phyloP scores from a whole-genome alignment of 139 green algal genomes.

The Auxenochlorella protothecoides region DNA sequence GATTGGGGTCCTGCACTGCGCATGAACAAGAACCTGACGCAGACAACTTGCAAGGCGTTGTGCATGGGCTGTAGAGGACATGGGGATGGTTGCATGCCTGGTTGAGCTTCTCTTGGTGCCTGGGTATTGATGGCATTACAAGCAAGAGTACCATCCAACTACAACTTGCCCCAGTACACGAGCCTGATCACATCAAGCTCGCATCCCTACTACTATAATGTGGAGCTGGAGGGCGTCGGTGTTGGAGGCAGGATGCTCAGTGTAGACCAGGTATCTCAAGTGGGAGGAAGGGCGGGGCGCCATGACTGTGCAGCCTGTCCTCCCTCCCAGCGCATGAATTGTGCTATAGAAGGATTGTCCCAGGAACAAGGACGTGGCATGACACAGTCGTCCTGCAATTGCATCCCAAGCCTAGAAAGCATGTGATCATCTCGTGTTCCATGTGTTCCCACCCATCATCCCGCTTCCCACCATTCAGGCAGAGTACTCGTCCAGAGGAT shows the following conservation, averaged over 20 bases:
- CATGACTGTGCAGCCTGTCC: no score
- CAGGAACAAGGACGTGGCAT: background rate
- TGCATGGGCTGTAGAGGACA: no score
- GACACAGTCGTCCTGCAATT: background rate
- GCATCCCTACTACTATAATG: conserved; percentile 74
- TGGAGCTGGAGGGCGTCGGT: conserved; percentile 45
- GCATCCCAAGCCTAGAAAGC: no score
- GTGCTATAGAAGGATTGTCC: background rate
- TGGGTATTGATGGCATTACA: no score
- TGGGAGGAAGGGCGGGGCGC: no score
- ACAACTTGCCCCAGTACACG: conserved; percentile 48
- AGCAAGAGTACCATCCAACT: no score
- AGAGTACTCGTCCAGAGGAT: conserved; percentile 43
- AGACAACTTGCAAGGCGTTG: no score
- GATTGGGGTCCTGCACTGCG: no score
- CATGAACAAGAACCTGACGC: no score
- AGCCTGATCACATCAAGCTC: conserved; percentile 27
- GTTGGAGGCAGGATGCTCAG: conserved; percentile 33
- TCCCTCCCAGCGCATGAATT: background rate
- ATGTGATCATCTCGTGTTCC: no score
- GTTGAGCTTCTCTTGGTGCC: no score
- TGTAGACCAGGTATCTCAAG: conserved; percentile 17
- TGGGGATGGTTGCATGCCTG: no score
- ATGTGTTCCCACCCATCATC: background rate
- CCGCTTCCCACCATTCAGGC: background rate